Evolutionary conservation across 2,329 filamentous ascomycete species (phyloP), one percentile per base, ranked within the genome.

Genomic region (Trichophyton benhamiae): DNA sequence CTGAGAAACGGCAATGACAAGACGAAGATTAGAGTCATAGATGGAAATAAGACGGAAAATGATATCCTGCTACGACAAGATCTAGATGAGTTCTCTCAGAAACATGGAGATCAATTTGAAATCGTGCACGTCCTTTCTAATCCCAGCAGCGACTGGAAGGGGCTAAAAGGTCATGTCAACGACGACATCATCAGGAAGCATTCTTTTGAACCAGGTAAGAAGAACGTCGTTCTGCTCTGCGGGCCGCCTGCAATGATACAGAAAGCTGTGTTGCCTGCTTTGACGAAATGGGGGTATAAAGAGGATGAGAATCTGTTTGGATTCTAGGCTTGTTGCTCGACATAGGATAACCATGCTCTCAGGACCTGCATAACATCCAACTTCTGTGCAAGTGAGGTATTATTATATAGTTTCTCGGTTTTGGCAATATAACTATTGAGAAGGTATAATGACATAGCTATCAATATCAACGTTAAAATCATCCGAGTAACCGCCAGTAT

Each of bases 161-260:
- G 78, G 0, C 65, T 74, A 46, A 77, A 69, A 58, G 80, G 79
- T 0, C 73, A 78, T 66, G 75, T 80, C 1, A 71, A 76, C 65
- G 72, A 64, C 22, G 72, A 75, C 1, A 69, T 78, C 4, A 69
- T 80, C 44, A 74, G 72, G 66, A 64, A 74, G 58, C 68, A 68
- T 57, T 63, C 78, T 33, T 81, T 79, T 66, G 63, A 68, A 52
- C 78, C 80, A 0, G 69, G 63, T 0, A 69, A 77, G 42, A 70
- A 70, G 2, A 76, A 68, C 25, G 76, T 76, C 0, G 75, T 75
- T 3, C 76, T 82, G 36, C 66, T 82, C 42, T 82, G 79, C 66
- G 79, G 80, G 0, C 78, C 78, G 42, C 77, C 77, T 3, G 70
- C 71, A 0, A 77, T 82, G 77, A 80, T 82, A 58, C 74, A 78